These are phyloP conservation scores for Fusarium marasasianum DNA, from an alignment of 2,329 filamentous ascomycete species.

Conservation along the genomic window DNA sequence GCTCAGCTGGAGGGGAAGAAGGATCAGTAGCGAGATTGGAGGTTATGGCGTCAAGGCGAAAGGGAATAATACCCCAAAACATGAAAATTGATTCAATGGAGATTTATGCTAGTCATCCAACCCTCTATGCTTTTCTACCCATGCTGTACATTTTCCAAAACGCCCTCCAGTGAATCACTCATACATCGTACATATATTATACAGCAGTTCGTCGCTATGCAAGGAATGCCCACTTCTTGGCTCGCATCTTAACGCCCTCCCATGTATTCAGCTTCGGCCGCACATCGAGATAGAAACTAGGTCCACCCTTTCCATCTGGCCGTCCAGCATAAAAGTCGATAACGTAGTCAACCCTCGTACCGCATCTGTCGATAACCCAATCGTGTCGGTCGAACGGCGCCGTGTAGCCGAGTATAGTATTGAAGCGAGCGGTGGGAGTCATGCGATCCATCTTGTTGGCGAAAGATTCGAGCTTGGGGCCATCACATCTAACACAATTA, in stretches of 20 bases:
- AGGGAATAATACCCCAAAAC: slow-evolving; percentile 1
- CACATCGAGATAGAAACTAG: slow-evolving; percentile 74
- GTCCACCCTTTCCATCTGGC: slow-evolving; percentile 50
- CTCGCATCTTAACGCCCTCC: slow-evolving; percentile 75
- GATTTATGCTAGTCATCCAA: slow-evolving; percentile 26
- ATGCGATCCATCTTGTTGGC: slow-evolving; percentile 74
- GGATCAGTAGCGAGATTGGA: slow-evolving; percentile 22
- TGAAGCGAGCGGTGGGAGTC: slow-evolving; percentile 85
- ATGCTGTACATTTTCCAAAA: slow-evolving; percentile 41
- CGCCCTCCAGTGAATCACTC: slow-evolving; percentile 29
- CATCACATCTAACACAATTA: slow-evolving; percentile 62
- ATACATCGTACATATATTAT: slow-evolving; percentile 35
- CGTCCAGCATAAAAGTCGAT: slow-evolving; percentile 96
- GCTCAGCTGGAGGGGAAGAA: slow-evolving; percentile 40
- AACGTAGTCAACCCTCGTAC: slow-evolving; percentile 86
- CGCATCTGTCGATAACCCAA: slow-evolving; percentile 95
- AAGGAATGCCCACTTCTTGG: slow-evolving; percentile 60
- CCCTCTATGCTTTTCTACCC: slow-evolving; percentile 1
- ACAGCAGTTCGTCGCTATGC: slow-evolving; percentile 45
- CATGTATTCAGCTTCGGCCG: slow-evolving; percentile 74
- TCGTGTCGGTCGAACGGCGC: slow-evolving; percentile 95
- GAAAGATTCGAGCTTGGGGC: slow-evolving; percentile 86
- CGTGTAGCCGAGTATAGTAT: slow-evolving; percentile 87
- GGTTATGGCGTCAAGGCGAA: background rate
- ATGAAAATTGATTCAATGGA: slow-evolving; percentile 31